A percentile compares a stretch with the other conserved stretches of the same genome.
phyloP scores from a whole-genome alignment of 78 protist species.

The Protostelium mycophagum region DNA sequence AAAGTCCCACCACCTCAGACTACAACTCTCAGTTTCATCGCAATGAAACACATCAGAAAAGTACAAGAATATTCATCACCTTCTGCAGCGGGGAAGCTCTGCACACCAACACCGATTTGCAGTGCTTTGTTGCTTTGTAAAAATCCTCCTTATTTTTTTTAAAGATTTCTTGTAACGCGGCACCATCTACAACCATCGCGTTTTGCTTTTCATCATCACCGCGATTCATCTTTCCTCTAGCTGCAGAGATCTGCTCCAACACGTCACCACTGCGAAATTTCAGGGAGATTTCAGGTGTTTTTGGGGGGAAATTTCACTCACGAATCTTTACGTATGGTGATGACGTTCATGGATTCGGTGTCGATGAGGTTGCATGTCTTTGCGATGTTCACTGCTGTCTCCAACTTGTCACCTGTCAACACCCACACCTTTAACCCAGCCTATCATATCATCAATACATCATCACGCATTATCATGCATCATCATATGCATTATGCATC shows the following conservation, averaged over 20 bases:
- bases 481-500: too few relatives aligned
- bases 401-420: constrained; percentile 97
- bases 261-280: constrained; percentile 1
- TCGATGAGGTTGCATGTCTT: constrained; percentile 40
- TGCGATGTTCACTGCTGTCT: constrained; percentile 94
- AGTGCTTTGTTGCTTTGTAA: constrained; percentile 29
- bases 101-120: constrained; percentile 75
- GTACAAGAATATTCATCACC: too few relatives aligned
- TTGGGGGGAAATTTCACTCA: neutral
- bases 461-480: too few relatives aligned
- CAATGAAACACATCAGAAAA: neutral
- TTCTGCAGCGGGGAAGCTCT: constrained; percentile 87
- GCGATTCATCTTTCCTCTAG: neutral
- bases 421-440: constrained; percentile 95
- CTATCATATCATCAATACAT: too few relatives aligned
- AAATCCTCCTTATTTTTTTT: constrained; percentile 47
- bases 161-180: constrained; percentile 27
- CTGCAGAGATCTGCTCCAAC: neutral
- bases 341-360: neutral
- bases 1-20: neutral
- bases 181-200: constrained; percentile 58
- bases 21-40: neutral
- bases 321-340: neutral
- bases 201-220: constrained; percentile 3
- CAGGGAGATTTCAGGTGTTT: neutral